Conservation (phyloP, 176 grass and related monocot species). For the Triticum aestivum region IWGSC_CS_RefSeq_v2.1 NC_057796.1:468144985-468145484, state of each 20-base stretch:
- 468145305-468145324: neutral
- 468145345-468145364: neutral
- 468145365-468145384: neutral
- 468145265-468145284: too few species aligned
- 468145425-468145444: neutral
- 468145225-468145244: constrained; percentile 32
- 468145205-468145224: constrained; percentile 20
- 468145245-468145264: neutral
- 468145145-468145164: neutral
- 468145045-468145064: constrained; percentile 18
- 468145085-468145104: neutral
- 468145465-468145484: too few species aligned
- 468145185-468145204: constrained; percentile 50
- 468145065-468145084: too few species aligned
- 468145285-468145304: neutral
- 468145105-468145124: neutral
- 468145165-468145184: neutral
- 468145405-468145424: neutral
- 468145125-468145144: constrained; percentile 14
- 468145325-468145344: neutral
- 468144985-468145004: neutral
- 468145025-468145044: constrained; percentile 43
- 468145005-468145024: constrained; percentile 45
- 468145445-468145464: too few species aligned
- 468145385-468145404: neutral